These are phyloP conservation scores for Trichoderma atroviride DNA, from an alignment of 2,329 filamentous ascomycete genomes.

Conservation along the genomic window DNA sequence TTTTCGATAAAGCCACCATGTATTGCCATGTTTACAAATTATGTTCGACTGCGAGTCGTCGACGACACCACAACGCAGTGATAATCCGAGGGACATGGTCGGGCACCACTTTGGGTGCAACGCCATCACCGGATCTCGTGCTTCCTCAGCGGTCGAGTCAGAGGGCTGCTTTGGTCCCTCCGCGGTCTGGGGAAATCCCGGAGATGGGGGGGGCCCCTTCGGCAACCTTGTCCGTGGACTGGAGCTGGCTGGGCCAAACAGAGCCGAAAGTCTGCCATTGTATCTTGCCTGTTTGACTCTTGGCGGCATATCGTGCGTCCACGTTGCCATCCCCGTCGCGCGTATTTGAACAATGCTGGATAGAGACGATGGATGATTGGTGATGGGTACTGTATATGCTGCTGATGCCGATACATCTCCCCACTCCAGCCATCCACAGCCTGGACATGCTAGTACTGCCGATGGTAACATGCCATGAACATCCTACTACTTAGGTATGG, in stretches of 20 bases:
- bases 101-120: slow-evolving; percentile 21
- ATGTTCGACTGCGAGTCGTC: neutral
- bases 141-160: neutral
- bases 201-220: neutral
- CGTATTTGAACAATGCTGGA: neutral
- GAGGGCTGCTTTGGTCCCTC: neutral
- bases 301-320: slow-evolving; percentile 7
- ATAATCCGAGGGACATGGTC: slow-evolving; percentile 18
- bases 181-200: slow-evolving; percentile 5
- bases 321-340: slow-evolving; percentile 25
- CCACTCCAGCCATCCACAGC: neutral
- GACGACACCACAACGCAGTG: neutral
- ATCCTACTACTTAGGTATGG: neutral
- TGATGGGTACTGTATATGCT: too few relatives aligned
- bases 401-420: neutral
- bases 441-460: neutral
- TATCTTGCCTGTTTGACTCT: slow-evolving; percentile 7
- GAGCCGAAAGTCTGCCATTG: neutral
- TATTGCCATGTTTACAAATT: neutral
- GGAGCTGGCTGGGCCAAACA: neutral
- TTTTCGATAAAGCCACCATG: neutral
- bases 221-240: neutral
- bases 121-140: slow-evolving; percentile 7
- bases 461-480: neutral
- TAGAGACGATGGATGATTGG: neutral